Base-by-base conservation (phyloP, 305 asterid species). In the Lippia alba region DNA sequence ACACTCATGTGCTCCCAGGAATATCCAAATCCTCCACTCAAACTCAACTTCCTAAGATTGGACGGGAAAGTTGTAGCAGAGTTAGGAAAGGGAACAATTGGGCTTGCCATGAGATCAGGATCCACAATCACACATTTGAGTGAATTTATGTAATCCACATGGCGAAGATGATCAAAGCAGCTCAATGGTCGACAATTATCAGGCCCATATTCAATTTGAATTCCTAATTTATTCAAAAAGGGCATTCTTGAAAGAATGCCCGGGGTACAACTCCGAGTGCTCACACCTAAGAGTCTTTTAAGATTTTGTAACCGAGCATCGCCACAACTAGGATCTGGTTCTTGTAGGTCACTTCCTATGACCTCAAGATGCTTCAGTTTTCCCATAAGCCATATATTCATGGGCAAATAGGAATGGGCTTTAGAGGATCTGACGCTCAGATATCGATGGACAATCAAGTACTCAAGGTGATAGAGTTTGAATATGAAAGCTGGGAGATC, bases 1-100 rank as follows among this genome's bases (percentile, higher is more conserved):
- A 34, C 40, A 2, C 40, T 34, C 40, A 34, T 34, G 40, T 34
- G 6, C 6, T 34, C 40, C 81, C 75, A 67, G 10, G 69, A 75
- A 54, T 51, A 54, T 15, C 51, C 40, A 4, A 56, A n/a, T n/a
- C n/a, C 14, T 4, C 56, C 59, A 3, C 61, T 58, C 56, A 77
- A 24, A 18, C 59, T 74, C 18, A 70, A 7, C 40, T 63, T 69
- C 12, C 40, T 34, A 6, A 34, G 40, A 34, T 16, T 70, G 11
- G 65, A 19, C n/a, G 11, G 3, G 17, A 48, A 48, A 48, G 17
- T 4, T 48, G 0, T 45, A 9, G 11, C 3, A 12, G 17, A 48
- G n/a, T 0, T n/a, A 48, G 17, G 0, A 6, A 12, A n/a, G 17
- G 16, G 1, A 12, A 3, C 4, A 3, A 11, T 4, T 5, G 12